Base-by-base conservation (phyloP, 2,329 filamentous ascomycete genomes). In the Cladophialophora carrionii region DNA sequence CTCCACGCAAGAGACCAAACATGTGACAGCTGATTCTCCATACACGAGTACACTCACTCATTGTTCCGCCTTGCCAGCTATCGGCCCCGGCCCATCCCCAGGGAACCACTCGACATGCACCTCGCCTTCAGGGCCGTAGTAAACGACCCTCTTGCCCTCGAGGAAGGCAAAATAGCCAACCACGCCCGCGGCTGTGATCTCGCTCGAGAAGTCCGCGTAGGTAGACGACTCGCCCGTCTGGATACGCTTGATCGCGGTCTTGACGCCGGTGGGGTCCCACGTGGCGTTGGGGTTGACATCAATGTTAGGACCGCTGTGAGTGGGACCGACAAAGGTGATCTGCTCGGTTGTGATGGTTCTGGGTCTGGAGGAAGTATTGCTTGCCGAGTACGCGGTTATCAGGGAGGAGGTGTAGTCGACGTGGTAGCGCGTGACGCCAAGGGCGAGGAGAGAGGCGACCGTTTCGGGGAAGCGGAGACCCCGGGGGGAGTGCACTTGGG, bases 361-460 rank as follows among this genome's bases (percentile, higher is more conserved):
- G 14, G 34, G 3, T 17, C 17, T 37, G 12, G 12, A 17, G 8
- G 57, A 2, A 2, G 57, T 10, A 3, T 8, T 17, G 1, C 4
- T 52, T 8, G 43, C 10, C 12, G 29, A 48, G 24, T 60, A 64
- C 34, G 62, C 49, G 24, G 62, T 64, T 14, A 43, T 49, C 9
- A 32, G 37, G 20, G 31, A 22, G 17, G 54, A 12, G 49, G 26
- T n/a, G 41, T 64, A 64, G 57, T 64, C 62, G 22, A 64, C 49
- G 29, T 64, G 62, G 53, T 64, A 64, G 17, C 62, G 62, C 34
- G 56, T 64, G n/a, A 64, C 62, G 31, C 56, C 62, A 3, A 64
- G 49, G 0, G 34, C 26, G 43, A 60, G 29, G 12, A 64, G 57
- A 10, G 56, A 22, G 20, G 62, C 48, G 48, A 64, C 56, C 4